Evolutionary conservation across 2,329 filamentous ascomycete genomes (phyloP).

Genomic region (Diaporthe sp.): DNA sequence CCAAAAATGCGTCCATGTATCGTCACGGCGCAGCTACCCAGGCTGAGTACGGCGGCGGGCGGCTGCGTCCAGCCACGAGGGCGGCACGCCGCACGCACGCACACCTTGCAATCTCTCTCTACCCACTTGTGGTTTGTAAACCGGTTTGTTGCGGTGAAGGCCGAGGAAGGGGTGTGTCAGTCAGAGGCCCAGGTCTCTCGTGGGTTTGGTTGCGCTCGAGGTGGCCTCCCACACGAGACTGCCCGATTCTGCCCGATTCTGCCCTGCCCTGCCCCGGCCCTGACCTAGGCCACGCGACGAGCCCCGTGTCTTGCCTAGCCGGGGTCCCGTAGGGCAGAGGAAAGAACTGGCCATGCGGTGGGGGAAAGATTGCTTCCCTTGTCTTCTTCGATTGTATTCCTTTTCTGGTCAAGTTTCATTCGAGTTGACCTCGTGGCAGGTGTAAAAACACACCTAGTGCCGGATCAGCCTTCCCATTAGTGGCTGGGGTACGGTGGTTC

Average conservation of each 20-base stretch:
- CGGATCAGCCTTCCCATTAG: neutral
- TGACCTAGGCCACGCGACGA: neutral
- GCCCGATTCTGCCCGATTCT: neutral
- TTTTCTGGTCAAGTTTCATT: neutral
- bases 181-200: neutral
- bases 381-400: neutral
- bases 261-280: neutral
- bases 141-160: neutral
- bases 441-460: neutral
- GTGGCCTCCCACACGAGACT: neutral
- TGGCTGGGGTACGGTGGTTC: neutral
- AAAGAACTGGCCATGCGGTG: neutral
- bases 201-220: neutral
- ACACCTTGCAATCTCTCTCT: neutral
- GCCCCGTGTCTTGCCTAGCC: conserved; percentile 8
- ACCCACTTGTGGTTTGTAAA: neutral
- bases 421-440: neutral
- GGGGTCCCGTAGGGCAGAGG: neutral
- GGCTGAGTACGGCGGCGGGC: neutral
- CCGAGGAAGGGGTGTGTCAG: neutral
- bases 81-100: neutral
- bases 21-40: neutral
- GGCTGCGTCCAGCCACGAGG: neutral
- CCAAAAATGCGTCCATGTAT: neutral
- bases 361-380: neutral